Percentiles rank a stretch among this genome's conserved stretches.
phyloP scores from a whole-genome alignment of 192 early-diverging fungal species.

The Gorgonomyces haynaldii region DNA sequence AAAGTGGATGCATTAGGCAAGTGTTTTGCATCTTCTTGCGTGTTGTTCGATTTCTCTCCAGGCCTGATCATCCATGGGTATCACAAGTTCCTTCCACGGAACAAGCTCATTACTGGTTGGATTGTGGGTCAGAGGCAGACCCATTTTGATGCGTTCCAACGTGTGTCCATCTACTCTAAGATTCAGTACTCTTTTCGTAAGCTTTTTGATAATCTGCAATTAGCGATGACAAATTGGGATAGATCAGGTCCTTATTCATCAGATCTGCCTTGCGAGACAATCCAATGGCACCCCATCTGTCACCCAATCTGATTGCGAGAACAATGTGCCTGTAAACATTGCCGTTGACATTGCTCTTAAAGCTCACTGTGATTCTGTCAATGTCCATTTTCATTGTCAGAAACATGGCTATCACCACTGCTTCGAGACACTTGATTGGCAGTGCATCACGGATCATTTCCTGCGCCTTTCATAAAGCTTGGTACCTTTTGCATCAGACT shows the following conservation, averaged over 20 bases:
- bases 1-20: too few species aligned
- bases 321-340: conserved; percentile 32
- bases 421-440: conserved; percentile 43
- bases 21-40: too few species aligned
- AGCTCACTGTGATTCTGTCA: conserved; percentile 25
- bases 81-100: conserved; percentile 19
- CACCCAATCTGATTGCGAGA: conserved; percentile 16
- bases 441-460: conserved; percentile 22
- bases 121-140: conserved; percentile 21
- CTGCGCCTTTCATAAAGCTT: conserved; percentile 11
- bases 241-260: conserved; percentile 25
- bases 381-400: conserved; percentile 19
- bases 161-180: conserved; percentile 10
- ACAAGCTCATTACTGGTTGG: conserved; percentile 14
- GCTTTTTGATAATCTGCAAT: conserved; percentile 19
- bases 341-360: conserved; percentile 17
- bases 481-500: too few species aligned
- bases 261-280: conserved; percentile 26
- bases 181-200: conserved; percentile 18
- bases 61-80: background rate
- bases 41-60: background rate
- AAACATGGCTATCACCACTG: conserved; percentile 22
- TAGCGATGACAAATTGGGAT: conserved; percentile 15
- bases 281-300: conserved; percentile 30
- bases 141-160: conserved; percentile 26